Percentiles rank a stretch among this genome's conserved stretches.
These are phyloP conservation scores for Rhodotorula mucilaginosa DNA, from an alignment of 1,284 basidiomycete genomes.

Conservation along the genomic window DNA sequence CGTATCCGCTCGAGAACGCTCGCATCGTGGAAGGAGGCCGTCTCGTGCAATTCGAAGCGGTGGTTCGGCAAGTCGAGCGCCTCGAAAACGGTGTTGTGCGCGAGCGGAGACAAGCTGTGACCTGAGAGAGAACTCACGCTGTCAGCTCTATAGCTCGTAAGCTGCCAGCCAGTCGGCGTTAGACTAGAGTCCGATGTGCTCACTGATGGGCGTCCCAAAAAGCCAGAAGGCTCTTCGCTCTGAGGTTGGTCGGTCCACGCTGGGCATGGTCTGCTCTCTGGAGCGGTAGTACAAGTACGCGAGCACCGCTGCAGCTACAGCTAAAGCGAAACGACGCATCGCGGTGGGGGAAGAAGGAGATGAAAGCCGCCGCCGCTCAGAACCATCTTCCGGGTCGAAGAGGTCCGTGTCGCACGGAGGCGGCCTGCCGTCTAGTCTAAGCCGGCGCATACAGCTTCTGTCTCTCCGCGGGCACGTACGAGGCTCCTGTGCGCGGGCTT, in stretches of 20 bases:
- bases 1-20: constrained; percentile 60
- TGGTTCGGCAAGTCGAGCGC: constrained; percentile 75
- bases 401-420: no score
- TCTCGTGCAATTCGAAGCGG: constrained; percentile 72
- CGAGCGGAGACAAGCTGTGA: constrained; percentile 69
- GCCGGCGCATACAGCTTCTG: no score
- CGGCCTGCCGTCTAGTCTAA: no score
- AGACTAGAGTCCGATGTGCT: neutral
- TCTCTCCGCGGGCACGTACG: no score
- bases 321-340: neutral
- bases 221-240: constrained; percentile 61
- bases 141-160: constrained; percentile 20
- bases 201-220: constrained; percentile 76
- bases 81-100: constrained; percentile 87
- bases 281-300: neutral
- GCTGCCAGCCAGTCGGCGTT: no score
- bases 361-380: neutral
- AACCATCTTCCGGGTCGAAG: no score
- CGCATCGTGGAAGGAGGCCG: constrained; percentile 53
- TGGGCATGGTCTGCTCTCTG: neutral
- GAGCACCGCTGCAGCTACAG: neutral
- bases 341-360: neutral
- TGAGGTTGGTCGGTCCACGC: neutral
- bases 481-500: no score
- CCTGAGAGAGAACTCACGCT: neutral